A percentile compares a stretch with the other conserved stretches of the same genome.
Conservation (phyloP, 139 green algal genomes). For the Deuterostichococcus epilithicus region DNA sequence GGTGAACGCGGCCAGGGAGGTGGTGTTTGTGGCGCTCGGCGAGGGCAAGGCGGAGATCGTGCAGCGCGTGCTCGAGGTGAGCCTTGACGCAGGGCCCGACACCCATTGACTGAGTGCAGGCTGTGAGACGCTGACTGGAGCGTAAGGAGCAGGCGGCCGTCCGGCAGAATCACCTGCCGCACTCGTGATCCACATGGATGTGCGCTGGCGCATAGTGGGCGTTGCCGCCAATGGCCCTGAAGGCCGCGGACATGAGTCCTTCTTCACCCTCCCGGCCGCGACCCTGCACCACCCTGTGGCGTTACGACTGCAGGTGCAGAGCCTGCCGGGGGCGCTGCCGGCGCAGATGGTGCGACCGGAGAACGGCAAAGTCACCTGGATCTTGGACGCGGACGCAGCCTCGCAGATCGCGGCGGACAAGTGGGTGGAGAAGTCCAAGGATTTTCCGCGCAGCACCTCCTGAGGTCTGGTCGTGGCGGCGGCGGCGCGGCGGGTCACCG, state of each 20-base stretch:
- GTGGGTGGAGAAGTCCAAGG: slow-evolving; percentile 67
- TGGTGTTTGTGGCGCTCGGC: slow-evolving; percentile 58
- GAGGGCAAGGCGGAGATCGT: slow-evolving; percentile 82
- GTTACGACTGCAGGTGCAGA: slow-evolving; percentile 36
- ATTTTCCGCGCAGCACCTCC: slow-evolving; percentile 46
- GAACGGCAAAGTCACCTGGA: slow-evolving; percentile 45
- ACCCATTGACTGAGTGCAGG: too few relatives aligned
- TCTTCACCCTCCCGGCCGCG: too few relatives aligned
- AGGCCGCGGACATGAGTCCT: too few relatives aligned
- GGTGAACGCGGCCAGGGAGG: slow-evolving; percentile 75
- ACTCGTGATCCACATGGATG: too few relatives aligned
- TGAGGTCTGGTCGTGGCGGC: too few relatives aligned
- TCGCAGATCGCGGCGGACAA: slow-evolving; percentile 46
- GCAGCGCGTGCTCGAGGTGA: slow-evolving; percentile 80
- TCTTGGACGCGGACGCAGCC: slow-evolving; percentile 51
- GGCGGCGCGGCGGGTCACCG: too few relatives aligned
- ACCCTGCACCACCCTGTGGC: neutral
- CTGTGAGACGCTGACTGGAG: too few relatives aligned
- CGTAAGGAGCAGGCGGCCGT: too few relatives aligned
- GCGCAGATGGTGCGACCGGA: slow-evolving; percentile 80
- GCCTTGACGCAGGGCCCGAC: neutral
- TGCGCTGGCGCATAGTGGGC: too few relatives aligned
- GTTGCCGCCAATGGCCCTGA: too few relatives aligned
- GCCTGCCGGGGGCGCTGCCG: slow-evolving; percentile 80
- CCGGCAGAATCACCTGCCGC: too few relatives aligned